A percentile compares a stretch with the other conserved stretches of the same genome.
Conservation (phyloP, 2,329 filamentous ascomycete genomes). For the Cladosporium cucumerinum region DNA sequence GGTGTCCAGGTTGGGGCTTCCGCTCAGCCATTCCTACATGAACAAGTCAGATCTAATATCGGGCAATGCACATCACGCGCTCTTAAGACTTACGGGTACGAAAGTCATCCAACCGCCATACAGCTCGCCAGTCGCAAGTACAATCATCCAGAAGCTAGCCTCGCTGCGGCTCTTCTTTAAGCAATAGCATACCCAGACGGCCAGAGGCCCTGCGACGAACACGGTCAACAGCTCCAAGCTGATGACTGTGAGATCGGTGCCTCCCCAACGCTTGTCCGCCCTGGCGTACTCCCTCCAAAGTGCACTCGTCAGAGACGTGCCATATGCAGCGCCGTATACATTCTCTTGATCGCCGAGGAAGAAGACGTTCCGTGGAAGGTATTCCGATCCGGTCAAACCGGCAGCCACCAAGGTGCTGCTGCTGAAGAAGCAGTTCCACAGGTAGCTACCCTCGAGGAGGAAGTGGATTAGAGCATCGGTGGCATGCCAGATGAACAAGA, state of each 20-base stretch:
- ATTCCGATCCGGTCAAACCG: slow-evolving; percentile 33
- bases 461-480: slow-evolving; percentile 92
- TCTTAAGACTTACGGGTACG: neutral
- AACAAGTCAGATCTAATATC: slow-evolving; percentile 48
- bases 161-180: slow-evolving; percentile 35
- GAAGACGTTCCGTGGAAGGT: slow-evolving; percentile 47
- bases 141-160: slow-evolving; percentile 56
- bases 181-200: slow-evolving; percentile 54
- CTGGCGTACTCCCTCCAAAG: slow-evolving; percentile 66
- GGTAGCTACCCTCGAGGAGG: slow-evolving; percentile 83
- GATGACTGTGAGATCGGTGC: slow-evolving; percentile 57
- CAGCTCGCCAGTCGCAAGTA: slow-evolving; percentile 61
- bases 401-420: slow-evolving; percentile 45
- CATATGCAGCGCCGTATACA: slow-evolving; percentile 60
- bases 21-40: slow-evolving; percentile 58
- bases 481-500: slow-evolving; percentile 91
- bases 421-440: slow-evolving; percentile 90
- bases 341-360: slow-evolving; percentile 54
- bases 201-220: slow-evolving; percentile 56
- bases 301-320: slow-evolving; percentile 50
- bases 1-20: slow-evolving; percentile 55
- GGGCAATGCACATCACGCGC: slow-evolving; percentile 26
- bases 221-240: slow-evolving; percentile 61
- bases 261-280: slow-evolving; percentile 60
- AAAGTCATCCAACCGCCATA: slow-evolving; percentile 50